phyloP scores from a whole-genome alignment of 257 asterid species.

The Craterostigma plantagineum region DNA sequence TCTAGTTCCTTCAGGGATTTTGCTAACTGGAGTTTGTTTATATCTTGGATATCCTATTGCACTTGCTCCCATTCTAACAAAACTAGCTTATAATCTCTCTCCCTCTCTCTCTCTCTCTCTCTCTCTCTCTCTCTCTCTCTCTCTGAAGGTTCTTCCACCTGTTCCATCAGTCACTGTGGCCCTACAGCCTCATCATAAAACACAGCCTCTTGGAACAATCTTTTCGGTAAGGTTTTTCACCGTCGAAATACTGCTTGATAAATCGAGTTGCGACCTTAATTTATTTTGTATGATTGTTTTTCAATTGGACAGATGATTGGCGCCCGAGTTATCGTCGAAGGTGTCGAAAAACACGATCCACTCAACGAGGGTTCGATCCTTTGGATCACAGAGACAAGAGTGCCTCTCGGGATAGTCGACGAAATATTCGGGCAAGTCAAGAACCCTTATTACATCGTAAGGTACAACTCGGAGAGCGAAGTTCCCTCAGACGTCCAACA shows the following conservation, averaged over 20 bases:
- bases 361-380: slow-evolving; percentile 76
- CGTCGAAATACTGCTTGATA: background rate
- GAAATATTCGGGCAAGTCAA: slow-evolving; percentile 91
- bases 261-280: background rate
- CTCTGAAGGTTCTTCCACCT: slow-evolving; percentile 61
- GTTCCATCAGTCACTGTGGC: slow-evolving; percentile 65
- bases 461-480: slow-evolving; percentile 65
- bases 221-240: slow-evolving; percentile 34
- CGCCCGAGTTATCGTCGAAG: slow-evolving; percentile 69
- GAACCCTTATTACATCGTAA: slow-evolving; percentile 78
- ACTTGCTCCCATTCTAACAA: too few species aligned
- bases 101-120: too few species aligned
- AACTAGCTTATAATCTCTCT: background rate
- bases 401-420: slow-evolving; percentile 67
- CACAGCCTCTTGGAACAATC: slow-evolving; percentile 55
- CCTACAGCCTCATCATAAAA: slow-evolving; percentile 63
- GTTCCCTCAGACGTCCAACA: slow-evolving; percentile 51
- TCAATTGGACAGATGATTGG: slow-evolving; percentile 42
- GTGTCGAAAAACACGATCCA: slow-evolving; percentile 71
- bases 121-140: slow-evolving; percentile 2
- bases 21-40: background rate
- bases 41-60: background rate
- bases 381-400: slow-evolving; percentile 65
- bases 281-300: slow-evolving; percentile 4
- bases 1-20: background rate